These are phyloP conservation scores for Emergomyces pasteurianus DNA, from an alignment of 2,329 filamentous ascomycete genomes.

Conservation along the genomic window DNA sequence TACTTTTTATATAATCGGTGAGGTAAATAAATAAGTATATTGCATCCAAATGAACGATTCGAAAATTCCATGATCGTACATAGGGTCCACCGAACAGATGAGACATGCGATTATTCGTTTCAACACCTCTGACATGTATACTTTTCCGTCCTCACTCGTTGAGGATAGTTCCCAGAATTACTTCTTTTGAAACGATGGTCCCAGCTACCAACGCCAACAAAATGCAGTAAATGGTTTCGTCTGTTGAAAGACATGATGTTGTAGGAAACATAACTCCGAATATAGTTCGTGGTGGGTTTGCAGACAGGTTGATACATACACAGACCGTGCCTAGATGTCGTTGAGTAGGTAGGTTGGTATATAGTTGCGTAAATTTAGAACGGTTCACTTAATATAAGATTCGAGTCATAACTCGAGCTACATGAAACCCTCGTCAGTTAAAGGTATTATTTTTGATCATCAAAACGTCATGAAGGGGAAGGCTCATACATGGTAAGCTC, in stretches of 20 bases:
- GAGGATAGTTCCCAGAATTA: neutral
- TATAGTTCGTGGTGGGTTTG: neutral
- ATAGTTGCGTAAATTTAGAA: neutral
- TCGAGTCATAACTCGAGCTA: slow-evolving; percentile 36
- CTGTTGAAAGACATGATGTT: slow-evolving; percentile 2
- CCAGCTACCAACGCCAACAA: neutral
- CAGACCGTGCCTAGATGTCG: neutral
- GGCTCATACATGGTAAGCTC: slow-evolving; percentile 58
- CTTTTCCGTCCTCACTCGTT: neutral
- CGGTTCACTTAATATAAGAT: slow-evolving; percentile 28
- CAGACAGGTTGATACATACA: neutral
- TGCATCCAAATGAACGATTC: neutral
- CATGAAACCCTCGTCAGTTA: slow-evolving; percentile 7
- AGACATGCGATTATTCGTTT: neutral
- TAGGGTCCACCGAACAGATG: neutral
- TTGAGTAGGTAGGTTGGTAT: neutral
- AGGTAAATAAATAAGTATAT: neutral
- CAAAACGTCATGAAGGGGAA: neutral
- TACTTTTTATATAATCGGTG: neutral
- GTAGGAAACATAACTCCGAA: neutral
- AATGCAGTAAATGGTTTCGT: neutral
- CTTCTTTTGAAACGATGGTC: neutral
- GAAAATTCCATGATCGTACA: neutral
- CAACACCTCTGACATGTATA: neutral
- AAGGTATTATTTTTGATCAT: neutral